A percentile compares a stretch with the other conserved stretches of the same genome.
Evolutionary conservation across 75 land plant genomes (phyloP).

Genomic region (Cupressus sempervirens): DNA sequence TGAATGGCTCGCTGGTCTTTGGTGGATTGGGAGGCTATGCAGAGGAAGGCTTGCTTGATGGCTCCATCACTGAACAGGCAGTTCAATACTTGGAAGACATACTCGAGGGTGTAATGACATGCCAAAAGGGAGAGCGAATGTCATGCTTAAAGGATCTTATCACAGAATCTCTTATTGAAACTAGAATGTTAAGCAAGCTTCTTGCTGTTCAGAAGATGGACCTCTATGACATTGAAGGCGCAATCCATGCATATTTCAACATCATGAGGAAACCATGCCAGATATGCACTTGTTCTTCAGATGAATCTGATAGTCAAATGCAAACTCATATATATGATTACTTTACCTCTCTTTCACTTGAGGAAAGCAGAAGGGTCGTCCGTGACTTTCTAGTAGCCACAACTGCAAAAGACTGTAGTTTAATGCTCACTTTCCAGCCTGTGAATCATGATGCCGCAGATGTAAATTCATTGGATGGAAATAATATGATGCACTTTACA

Average conservation of each 20-base stretch:
- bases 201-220: slow-evolving; percentile 81
- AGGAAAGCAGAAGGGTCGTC: slow-evolving; percentile 62
- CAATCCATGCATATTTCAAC: slow-evolving; percentile 77
- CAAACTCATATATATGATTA: not conserved
- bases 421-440: slow-evolving; percentile 78
- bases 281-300: slow-evolving; percentile 24
- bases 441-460: slow-evolving; percentile 13
- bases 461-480: slow-evolving; percentile 3
- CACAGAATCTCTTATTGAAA: slow-evolving; percentile 44
- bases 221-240: slow-evolving; percentile 85
- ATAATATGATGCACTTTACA: slow-evolving; percentile 19
- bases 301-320: not conserved
- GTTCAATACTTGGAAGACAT: slow-evolving; percentile 38
- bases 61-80: not conserved
- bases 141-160: slow-evolving; percentile 59
- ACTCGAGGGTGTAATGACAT: slow-evolving; percentile 32
- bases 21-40: slow-evolving; percentile 57
- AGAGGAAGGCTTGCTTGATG: not conserved
- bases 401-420: slow-evolving; percentile 94
- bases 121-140: slow-evolving; percentile 38
- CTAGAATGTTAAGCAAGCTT: slow-evolving; percentile 43
- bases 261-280: slow-evolving; percentile 51
- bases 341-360: slow-evolving; percentile 38
- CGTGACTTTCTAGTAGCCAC: slow-evolving; percentile 81
- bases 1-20: slow-evolving; percentile 68